phyloP scores from a whole-genome alignment of 495 filamentous ascomycete species.

The Penicillium paxilli region DNA sequence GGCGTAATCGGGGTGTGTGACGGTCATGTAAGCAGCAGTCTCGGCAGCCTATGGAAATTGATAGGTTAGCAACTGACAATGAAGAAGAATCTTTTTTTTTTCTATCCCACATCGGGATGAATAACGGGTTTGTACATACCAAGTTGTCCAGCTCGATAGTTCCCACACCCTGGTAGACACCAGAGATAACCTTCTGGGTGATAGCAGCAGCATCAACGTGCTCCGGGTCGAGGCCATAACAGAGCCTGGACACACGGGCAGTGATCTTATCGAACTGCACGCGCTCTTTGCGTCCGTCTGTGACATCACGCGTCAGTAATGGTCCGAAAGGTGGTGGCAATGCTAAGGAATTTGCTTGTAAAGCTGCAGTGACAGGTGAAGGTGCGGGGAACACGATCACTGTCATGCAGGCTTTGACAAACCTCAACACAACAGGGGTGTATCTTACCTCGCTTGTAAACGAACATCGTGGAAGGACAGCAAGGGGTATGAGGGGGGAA shows the following conservation, averaged over 20 bases:
- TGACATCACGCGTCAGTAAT: slow-evolving; percentile 24
- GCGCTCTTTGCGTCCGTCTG: slow-evolving; percentile 99
- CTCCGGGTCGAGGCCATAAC: slow-evolving; percentile 93
- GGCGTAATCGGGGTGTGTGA: slow-evolving; percentile 98
- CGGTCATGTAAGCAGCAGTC: slow-evolving; percentile 99
- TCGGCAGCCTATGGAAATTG: slow-evolving; percentile 74
- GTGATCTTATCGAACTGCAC: slow-evolving; percentile 99
- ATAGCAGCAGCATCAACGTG: slow-evolving; percentile 98
- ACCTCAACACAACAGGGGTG: background rate
- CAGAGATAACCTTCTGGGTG: slow-evolving; percentile 98
- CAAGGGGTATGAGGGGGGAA: slow-evolving; percentile 6
- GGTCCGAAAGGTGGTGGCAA: slow-evolving; percentile 26
- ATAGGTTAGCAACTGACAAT: background rate
- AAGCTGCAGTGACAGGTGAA: background rate
- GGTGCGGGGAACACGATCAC: slow-evolving; percentile 3
- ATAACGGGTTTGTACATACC: slow-evolving; percentile 54
- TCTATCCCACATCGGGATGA: slow-evolving; percentile 7
- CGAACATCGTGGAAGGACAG: slow-evolving; percentile 55
- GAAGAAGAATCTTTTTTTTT: background rate
- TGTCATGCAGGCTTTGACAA: background rate
- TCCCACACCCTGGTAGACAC: slow-evolving; percentile 97
- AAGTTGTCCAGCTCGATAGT: slow-evolving; percentile 95
- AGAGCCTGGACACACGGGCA: slow-evolving; percentile 92
- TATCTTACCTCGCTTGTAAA: slow-evolving; percentile 68
- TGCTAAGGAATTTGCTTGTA: background rate